These are phyloP conservation scores for Rhytidiadelphus loreus DNA, from an alignment of 225 moss, liverwort and hornwort genomes.

Conservation along the genomic window DNA sequence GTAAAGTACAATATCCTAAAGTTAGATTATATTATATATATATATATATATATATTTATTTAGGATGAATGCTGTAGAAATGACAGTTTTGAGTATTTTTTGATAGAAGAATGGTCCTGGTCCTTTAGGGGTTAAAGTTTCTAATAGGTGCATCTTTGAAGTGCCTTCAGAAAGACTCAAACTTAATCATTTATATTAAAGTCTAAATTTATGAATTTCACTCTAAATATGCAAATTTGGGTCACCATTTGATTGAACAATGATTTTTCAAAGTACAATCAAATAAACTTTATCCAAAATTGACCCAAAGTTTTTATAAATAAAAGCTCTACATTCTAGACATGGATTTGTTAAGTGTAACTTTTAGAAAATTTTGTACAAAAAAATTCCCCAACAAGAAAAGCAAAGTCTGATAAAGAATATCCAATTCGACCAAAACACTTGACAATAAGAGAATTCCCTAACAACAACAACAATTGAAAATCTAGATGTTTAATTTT, in stretches of 20 bases:
- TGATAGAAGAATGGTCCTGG: too few relatives aligned
- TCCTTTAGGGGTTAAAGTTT: too few relatives aligned
- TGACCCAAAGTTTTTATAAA: background rate
- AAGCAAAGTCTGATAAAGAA: background rate
- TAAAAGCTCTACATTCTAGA: too few relatives aligned
- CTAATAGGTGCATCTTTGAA: background rate
- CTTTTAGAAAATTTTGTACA: too few relatives aligned
- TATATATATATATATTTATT: too few relatives aligned
- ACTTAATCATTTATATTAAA: background rate
- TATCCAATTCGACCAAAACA: background rate
- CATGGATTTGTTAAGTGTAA: accelerated
- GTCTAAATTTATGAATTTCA: background rate
- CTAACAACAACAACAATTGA: background rate
- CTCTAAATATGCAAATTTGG: background rate
- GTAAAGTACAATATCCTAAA: too few relatives aligned
- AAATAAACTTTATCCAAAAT: background rate
- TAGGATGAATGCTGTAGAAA: too few relatives aligned
- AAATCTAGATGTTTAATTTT: background rate
- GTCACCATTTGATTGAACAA: too few relatives aligned
- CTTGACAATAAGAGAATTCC: background rate
- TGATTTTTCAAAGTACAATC: background rate
- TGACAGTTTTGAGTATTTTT: too few relatives aligned
- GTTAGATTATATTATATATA: too few relatives aligned
- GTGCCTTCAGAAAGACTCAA: background rate
- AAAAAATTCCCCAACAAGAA: too few relatives aligned